Conservation (phyloP, 495 filamentous ascomycete genomes). For the Aspergillus nanangensis region DNA sequence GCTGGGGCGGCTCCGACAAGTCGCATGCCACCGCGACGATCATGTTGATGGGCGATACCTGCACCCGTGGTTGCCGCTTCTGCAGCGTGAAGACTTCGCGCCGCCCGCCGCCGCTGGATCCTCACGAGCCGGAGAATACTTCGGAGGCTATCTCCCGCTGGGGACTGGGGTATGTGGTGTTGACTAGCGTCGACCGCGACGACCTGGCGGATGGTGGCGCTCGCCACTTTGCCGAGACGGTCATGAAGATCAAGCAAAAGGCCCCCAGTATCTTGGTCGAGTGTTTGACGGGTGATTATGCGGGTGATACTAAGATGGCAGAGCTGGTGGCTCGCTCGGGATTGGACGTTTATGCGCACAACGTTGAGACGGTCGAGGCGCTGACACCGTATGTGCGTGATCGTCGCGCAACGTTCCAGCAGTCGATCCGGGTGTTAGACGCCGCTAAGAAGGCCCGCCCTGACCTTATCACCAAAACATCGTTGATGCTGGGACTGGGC, state of each 20-base stretch:
- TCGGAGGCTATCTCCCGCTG: conserved; percentile 89
- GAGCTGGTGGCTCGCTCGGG: conserved; percentile 76
- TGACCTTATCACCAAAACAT: conserved; percentile 90
- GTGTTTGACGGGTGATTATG: conserved; percentile 87
- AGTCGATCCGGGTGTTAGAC: conserved; percentile 74
- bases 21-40: conserved; percentile 92
- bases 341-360: conserved; percentile 94
- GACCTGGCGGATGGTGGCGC: conserved; percentile 88
- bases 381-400: conserved; percentile 88
- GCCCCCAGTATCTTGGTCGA: conserved; percentile 84
- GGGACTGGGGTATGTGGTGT: conserved; percentile 93
- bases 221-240: conserved; percentile 88
- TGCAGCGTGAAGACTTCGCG: conserved; percentile 90
- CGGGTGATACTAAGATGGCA: conserved; percentile 79
- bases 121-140: conserved; percentile 94
- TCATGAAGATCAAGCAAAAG: conserved; percentile 90
- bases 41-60: conserved; percentile 99
- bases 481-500: conserved; percentile 91
- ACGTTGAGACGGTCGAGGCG: conserved; percentile 91
- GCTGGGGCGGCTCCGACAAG: conserved; percentile 91
- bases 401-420: conserved; percentile 82
- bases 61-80: conserved; percentile 94
- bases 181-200: conserved; percentile 91
- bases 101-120: conserved; percentile 76
- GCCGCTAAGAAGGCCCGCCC: conserved; percentile 73